A percentile compares a stretch with the other conserved stretches of the same genome.
Evolutionary conservation across 768 basidiomycete genomes (phyloP).

Genomic region (Boletus vermiculosoides): DNA sequence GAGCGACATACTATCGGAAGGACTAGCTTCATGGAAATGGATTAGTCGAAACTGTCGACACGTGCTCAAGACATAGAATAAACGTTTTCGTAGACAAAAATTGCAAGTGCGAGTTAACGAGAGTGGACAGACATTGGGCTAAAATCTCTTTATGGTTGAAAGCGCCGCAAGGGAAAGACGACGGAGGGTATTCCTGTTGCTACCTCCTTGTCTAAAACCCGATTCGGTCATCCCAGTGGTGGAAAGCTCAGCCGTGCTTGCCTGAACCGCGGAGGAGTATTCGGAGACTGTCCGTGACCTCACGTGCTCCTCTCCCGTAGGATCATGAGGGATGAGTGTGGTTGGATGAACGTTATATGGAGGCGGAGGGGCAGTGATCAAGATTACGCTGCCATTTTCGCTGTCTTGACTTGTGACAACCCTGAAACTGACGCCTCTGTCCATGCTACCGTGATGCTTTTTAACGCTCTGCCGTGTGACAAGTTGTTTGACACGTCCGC

Average conservation of each 20-base stretch:
- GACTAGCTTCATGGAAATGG: background rate
- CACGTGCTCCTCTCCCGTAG: conserved; percentile 2
- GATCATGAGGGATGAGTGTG: conserved; percentile 4
- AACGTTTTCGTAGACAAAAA: conserved; percentile 5
- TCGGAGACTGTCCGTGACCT: conserved; percentile 24
- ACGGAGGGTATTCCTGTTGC: conserved; percentile 24
- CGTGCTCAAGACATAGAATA: conserved; percentile 6
- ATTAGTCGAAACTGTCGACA: background rate
- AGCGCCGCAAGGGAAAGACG: conserved; percentile 33
- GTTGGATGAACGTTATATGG: conserved; percentile 19
- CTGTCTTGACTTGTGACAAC: conserved; percentile 28
- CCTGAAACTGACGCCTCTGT: conserved; percentile 18
- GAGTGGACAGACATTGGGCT: background rate
- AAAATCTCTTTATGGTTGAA: conserved; percentile 30
- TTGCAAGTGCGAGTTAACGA: background rate
- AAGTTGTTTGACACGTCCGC: conserved; percentile 30
- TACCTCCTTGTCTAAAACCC: conserved; percentile 14
- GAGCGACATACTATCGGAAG: conserved; percentile 1
- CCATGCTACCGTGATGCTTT: conserved; percentile 20
- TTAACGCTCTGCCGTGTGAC: conserved; percentile 14
- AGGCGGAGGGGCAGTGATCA: conserved; percentile 32
- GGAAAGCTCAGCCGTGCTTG: conserved; percentile 9
- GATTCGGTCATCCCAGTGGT: conserved; percentile 8
- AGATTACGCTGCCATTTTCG: conserved; percentile 29
- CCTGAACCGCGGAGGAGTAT: conserved; percentile 22